Base-by-base conservation (phyloP, 352 stramenopile species). In the Phytophthora capsici region DNA sequence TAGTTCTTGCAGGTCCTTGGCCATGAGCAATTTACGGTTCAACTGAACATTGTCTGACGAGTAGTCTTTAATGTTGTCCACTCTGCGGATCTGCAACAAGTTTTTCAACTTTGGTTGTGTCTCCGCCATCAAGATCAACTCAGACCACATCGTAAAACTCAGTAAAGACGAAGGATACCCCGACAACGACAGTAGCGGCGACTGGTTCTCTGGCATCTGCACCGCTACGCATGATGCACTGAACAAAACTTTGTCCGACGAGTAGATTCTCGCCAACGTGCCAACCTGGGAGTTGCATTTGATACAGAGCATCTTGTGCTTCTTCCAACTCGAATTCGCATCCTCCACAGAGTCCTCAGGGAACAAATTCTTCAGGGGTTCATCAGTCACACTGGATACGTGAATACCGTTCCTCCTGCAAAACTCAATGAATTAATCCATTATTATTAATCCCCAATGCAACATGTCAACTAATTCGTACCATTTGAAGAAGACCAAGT, bases 401-500 rank as follows among this genome's bases (percentile, higher is more conserved):
- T 93, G 84, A 66, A 93, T 90, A 0, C 84, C 82, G 56, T 76
- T 83, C 25, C 75, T 74, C 84, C 83, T 92, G 34, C 34, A 48
- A 45, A 38, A 40, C 19, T 12, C 22, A n/a, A 16, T 12, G 9
- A 19, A 36, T 19, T 10, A 20, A 37, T 19, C 12, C 41, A n/a
- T 20, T 41, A 43, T 19, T 26, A 44, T 22, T 5, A 14, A 46
- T 13, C 22, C 17, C 47, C 28, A n/a, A 17, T 23, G 16, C 2
- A 17, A 26, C 28, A 20, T 34, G 4, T n/a, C 13, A 22, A 5
- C 19, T 46, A 30, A 40, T 34, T 9, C 25, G 3, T 57, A 91
- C 83, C 84, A 90, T 55, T 89, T 90, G 68, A 92, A 88, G 60
- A 92, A 92, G 30, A 91, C 78, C 26, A 93, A 63, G 37, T 93